Evolutionary conservation across 352 stramenopile species (phyloP), one percentile per base, ranked within the genome.

Genomic region (Globisporangium sylvaticum): DNA sequence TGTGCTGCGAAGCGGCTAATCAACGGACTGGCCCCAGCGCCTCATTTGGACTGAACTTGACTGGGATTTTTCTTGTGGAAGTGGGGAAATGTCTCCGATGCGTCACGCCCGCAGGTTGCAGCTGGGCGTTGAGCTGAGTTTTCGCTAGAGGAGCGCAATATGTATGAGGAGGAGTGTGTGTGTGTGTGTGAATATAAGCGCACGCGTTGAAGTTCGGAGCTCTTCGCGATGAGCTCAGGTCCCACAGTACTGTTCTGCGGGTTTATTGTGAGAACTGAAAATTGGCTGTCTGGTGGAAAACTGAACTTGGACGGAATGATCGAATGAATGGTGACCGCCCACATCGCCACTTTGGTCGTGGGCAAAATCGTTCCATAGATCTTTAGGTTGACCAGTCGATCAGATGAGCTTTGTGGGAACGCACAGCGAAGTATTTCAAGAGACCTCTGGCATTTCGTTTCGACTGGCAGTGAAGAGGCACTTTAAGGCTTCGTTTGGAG

Each of bases 71-170:
- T 63, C 57, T 65, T 42, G 37, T 46, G 29, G 62, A 31, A 57
- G 6, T 57, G 52, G n/a, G 10, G 12, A 54, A 61, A 67, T 67
- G 62, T 56, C 62, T 67, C 62, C 34, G 55, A 50, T 34, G 62
- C 62, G 62, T 67, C 62, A 67, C 62, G n/a, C 25, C 5, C 14
- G 62, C 62, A 67, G 50, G 34, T 67, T 67, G 53, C 37, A 46
- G 58, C 37, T 31, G 34, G 10, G 37, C 14, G 37, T 46, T 12
- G 14, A 20, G 37, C 34, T 14, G 34, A 42, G 34, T 42, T 57
- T 37, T 57, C 52, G 25, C 52, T 58, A 34, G 52, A 58, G 52
- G 48, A 55, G 48, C 42, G 1, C 42, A 50, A 18, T 50, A 22
- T 50, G 9, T 50, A 22, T 50, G 9, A 15, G 9, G 7, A 39